phyloP scores from a whole-genome alignment of 164 flowering plant species.

The Umbilicus rupestris region DNA sequence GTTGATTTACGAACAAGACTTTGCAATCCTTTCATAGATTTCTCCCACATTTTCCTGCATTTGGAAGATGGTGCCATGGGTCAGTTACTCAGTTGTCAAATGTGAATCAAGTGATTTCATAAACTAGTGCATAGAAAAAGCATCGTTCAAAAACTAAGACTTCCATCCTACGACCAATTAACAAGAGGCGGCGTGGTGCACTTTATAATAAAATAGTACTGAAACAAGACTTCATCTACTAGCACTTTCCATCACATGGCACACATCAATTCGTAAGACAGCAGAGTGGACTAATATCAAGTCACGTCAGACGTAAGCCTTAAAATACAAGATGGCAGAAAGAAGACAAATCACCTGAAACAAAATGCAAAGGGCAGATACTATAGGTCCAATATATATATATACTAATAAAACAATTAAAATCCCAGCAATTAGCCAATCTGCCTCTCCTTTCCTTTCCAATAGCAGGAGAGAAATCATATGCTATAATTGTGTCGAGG shows the following conservation, averaged over 20 bases:
- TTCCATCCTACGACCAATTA: not conserved
- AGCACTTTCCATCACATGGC: not conserved
- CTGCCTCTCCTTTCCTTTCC: not conserved
- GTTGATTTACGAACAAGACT: slow-evolving; percentile 75
- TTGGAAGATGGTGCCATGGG: slow-evolving; percentile 2
- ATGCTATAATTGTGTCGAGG: not conserved
- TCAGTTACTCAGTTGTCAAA: not conserved
- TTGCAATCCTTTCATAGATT: slow-evolving; percentile 76
- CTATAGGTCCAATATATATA: not conserved
- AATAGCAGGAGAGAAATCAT: not conserved
- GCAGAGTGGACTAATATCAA: not conserved
- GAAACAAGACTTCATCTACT: not conserved
- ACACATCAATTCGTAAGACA: not conserved
- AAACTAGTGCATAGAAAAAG: not conserved
- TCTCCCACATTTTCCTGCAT: slow-evolving; percentile 96
- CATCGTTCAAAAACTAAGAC: not conserved
- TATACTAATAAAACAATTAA: not conserved
- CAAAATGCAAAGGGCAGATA: not conserved
- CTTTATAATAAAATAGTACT: not conserved
- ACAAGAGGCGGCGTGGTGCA: not conserved
- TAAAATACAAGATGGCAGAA: not conserved
- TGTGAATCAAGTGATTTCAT: not conserved
- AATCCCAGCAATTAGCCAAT: not conserved
- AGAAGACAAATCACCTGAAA: not conserved
- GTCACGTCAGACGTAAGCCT: not conserved